Percentiles rank a stretch among this genome's conserved stretches.
Conservation (phyloP, 306 rosid species). For the Acmispon strigosus region DNA sequence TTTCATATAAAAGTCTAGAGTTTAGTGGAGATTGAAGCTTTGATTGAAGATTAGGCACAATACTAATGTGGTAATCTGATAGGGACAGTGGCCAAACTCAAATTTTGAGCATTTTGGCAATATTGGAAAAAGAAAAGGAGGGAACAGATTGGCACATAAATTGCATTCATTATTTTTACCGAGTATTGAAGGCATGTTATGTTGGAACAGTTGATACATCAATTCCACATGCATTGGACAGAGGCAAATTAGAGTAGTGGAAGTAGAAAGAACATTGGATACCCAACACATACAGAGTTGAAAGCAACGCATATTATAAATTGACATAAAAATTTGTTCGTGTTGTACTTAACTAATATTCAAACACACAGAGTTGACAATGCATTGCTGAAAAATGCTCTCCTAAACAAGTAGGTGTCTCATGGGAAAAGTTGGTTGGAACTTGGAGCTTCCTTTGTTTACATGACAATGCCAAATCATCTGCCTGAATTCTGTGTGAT, state of each 20-base stretch:
- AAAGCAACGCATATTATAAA: too few relatives aligned
- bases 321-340: too few relatives aligned
- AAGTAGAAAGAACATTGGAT: too few relatives aligned
- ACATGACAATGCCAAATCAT: background rate
- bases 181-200: background rate
- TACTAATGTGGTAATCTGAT: background rate
- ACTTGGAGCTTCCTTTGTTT: background rate
- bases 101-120: background rate
- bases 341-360: too few relatives aligned
- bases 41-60: background rate
- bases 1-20: background rate
- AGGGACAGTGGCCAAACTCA: background rate
- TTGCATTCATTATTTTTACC: background rate
- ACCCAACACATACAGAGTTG: too few relatives aligned
- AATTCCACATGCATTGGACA: background rate
- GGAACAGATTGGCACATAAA: background rate
- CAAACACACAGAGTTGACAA: too few relatives aligned
- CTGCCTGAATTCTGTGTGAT: too few relatives aligned
- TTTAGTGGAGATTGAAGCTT: background rate
- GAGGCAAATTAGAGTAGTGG: background rate
- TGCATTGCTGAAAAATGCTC: background rate
- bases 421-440: background rate
- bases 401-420: too few relatives aligned
- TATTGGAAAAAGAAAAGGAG: background rate
- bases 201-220: constrained; percentile 8